These are phyloP conservation scores for Bipolaris oryzae DNA, from an alignment of 2,329 filamentous ascomycete genomes.

Conservation along the genomic window DNA sequence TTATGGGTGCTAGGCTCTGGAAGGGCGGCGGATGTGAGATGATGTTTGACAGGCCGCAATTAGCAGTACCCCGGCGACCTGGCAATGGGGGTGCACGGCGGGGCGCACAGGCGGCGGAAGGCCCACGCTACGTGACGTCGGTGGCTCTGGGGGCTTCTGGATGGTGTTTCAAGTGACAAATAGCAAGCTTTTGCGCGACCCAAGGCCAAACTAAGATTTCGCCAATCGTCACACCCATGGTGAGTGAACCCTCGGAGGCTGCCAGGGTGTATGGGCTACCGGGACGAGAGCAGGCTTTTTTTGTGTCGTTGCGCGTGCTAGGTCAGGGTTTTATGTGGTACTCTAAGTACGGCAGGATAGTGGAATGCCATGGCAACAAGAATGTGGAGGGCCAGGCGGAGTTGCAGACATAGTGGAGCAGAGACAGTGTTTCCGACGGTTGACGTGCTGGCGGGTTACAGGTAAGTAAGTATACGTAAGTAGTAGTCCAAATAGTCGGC, in stretches of 20 bases:
- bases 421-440: neutral
- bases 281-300: neutral
- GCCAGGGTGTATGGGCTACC: neutral
- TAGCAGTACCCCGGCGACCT: conserved; percentile 14
- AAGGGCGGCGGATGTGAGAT: neutral
- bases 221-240: neutral
- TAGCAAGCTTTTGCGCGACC: neutral
- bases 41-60: conserved; percentile 6
- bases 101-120: conserved; percentile 9
- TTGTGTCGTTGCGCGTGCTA: too few species aligned
- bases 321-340: too few species aligned
- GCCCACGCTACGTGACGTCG: conserved; percentile 15
- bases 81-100: conserved; percentile 9
- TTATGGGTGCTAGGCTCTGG: neutral
- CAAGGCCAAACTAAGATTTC: conserved; percentile 2
- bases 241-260: neutral
- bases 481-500: conserved; percentile 1
- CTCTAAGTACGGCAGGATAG: too few species aligned
- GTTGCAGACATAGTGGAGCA: neutral
- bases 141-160: conserved; percentile 4
- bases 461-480: neutral
- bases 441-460: neutral
- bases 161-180: conserved; percentile 13
- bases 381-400: neutral
- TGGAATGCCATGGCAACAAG: neutral